Evolutionary conservation across 2,329 filamentous ascomycete genomes (phyloP).

Genomic region (Metarhizium robertsii): DNA sequence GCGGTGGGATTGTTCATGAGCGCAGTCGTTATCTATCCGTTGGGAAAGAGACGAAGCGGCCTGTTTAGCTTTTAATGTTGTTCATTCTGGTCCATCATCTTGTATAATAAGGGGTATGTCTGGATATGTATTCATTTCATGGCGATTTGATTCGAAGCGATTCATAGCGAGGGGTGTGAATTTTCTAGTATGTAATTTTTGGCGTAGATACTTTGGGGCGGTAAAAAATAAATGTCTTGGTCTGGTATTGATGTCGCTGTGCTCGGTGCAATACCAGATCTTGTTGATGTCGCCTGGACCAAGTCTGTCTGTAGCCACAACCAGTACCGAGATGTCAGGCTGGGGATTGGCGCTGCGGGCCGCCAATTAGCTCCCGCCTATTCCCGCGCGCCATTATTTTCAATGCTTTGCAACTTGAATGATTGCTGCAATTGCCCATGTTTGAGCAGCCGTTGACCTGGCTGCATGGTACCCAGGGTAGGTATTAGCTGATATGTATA

Average conservation of each 20-base stretch:
- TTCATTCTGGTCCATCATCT: not conserved
- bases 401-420: too few relatives aligned
- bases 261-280: too few relatives aligned
- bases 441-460: too few relatives aligned
- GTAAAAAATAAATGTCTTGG: not conserved
- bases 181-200: not conserved
- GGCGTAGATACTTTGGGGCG: not conserved
- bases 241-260: too few relatives aligned
- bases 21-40: constrained; percentile 37
- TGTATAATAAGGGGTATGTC: not conserved
- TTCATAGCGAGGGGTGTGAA: not conserved
- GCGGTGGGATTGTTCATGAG: constrained; percentile 41
- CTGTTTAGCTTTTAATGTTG: constrained; percentile 34
- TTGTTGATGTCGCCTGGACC: not conserved
- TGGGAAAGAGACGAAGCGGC: constrained; percentile 39
- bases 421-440: too few relatives aligned
- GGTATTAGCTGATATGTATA: too few relatives aligned
- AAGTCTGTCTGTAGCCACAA: too few relatives aligned
- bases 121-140: not conserved
- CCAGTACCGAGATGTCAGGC: too few relatives aligned
- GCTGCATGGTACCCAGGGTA: too few relatives aligned
- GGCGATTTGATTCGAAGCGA: not conserved
- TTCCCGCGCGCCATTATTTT: not conserved
- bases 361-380: constrained; percentile 2
- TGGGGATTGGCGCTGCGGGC: not conserved